A percentile compares a stretch with the other conserved stretches of the same genome.
Conservation (phyloP, 164 flowering plant species). For the Chloranthus sessilifolius region DNA sequence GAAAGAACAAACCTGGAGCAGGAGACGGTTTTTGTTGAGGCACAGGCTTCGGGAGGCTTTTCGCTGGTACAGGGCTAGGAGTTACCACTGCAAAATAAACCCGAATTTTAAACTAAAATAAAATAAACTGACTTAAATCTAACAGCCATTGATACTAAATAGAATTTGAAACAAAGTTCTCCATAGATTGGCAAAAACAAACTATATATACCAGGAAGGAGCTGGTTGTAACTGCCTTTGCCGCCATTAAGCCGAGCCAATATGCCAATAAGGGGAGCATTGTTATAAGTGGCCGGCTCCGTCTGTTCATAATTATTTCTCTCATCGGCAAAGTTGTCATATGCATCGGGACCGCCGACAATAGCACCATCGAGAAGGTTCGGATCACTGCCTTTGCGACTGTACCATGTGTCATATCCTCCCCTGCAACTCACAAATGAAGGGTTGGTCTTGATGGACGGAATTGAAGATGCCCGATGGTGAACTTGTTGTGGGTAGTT, state of each 20-base stretch:
- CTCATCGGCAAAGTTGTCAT: constrained; percentile 85
- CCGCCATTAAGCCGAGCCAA: constrained; percentile 70
- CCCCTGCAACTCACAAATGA: constrained; percentile 77
- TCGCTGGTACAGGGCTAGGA: constrained; percentile 29
- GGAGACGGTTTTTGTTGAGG: constrained; percentile 34
- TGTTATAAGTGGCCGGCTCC: constrained; percentile 97
- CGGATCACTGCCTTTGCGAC: constrained; percentile 74
- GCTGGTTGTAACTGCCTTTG: constrained; percentile 61
- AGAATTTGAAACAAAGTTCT: no score
- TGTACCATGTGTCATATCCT: constrained; percentile 83
- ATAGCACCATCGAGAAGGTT: constrained; percentile 79
- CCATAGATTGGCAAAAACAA: no score
- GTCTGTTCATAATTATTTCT: constrained; percentile 91
- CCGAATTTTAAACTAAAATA: no score
- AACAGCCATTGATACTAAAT: background rate
- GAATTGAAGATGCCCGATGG: constrained; percentile 85
- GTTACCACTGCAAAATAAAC: constrained; percentile 26
- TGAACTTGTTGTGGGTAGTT: constrained; percentile 80
- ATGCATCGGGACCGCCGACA: constrained; percentile 96
- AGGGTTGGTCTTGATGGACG: constrained; percentile 58
- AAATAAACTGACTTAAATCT: background rate
- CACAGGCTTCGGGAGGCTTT: constrained; percentile 23
- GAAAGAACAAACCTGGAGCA: constrained; percentile 35
- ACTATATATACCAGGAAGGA: constrained; percentile 71
- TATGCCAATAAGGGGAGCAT: constrained; percentile 85